Conservation (phyloP, 1,284 basidiomycete genomes). For the Pseudozyma thailandica region DNA sequence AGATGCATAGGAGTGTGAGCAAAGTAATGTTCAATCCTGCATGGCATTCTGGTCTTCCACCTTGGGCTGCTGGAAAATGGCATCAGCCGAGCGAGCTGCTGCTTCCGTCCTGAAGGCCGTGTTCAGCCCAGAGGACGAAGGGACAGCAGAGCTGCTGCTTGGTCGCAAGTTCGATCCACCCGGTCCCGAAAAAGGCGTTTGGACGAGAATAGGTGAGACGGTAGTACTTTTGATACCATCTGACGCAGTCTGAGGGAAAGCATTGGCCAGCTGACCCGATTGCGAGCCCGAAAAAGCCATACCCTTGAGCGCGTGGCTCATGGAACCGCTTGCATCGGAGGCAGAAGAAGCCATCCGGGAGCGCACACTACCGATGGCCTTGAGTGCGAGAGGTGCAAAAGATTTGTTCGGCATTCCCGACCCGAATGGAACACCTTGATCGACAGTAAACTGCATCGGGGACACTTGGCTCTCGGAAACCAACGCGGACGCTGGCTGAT, state of each 20-base stretch:
- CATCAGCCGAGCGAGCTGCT: neutral
- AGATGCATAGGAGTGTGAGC: neutral
- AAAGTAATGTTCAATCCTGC: neutral
- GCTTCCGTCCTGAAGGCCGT: neutral
- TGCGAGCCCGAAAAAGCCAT: slow-evolving; percentile 5
- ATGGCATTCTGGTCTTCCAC: neutral
- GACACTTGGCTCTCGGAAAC: slow-evolving; percentile 26
- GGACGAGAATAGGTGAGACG: neutral
- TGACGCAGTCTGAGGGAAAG: neutral
- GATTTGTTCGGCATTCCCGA: slow-evolving; percentile 14
- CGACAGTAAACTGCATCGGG: neutral
- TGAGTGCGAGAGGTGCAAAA: slow-evolving; percentile 9
- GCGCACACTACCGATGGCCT: neutral
- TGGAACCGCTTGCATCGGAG: slow-evolving; percentile 3
- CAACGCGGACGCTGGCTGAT: slow-evolving; percentile 12
- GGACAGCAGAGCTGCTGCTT: neutral
- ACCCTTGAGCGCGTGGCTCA: slow-evolving; percentile 5
- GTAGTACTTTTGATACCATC: neutral
- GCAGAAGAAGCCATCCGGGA: slow-evolving; percentile 7
- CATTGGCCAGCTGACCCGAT: neutral
- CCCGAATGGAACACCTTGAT: neutral
- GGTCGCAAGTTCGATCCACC: neutral
- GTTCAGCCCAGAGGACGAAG: neutral
- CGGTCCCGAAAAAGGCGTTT: neutral
- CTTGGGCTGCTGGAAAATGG: neutral